A percentile compares a stretch with the other conserved stretches of the same genome.
phyloP scores from a whole-genome alignment of 352 stramenopile genomes.

The Peronosclerospora sorghi region DNA sequence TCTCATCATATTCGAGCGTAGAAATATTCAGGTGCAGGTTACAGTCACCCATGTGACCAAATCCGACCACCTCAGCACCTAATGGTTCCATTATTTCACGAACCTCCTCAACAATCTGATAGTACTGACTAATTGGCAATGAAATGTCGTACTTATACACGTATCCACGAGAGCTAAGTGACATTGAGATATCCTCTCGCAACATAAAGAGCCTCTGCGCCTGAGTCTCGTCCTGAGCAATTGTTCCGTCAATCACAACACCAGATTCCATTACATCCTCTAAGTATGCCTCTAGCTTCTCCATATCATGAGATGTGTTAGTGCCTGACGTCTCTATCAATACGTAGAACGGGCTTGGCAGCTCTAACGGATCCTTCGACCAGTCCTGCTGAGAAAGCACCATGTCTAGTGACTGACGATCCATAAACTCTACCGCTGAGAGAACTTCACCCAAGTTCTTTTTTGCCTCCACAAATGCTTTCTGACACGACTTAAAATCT shows the following conservation, averaged over 20 bases:
- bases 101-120: constrained; percentile 82
- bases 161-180: constrained; percentile 75
- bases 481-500: constrained; percentile 77
- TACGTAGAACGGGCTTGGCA: constrained; percentile 83
- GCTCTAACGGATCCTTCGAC: constrained; percentile 58
- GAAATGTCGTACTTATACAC: constrained; percentile 98
- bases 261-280: constrained; percentile 59
- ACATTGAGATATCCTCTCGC: constrained; percentile 89
- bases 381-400: constrained; percentile 62
- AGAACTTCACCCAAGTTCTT: constrained; percentile 88
- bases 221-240: constrained; percentile 89
- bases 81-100: constrained; percentile 33
- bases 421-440: constrained; percentile 94
- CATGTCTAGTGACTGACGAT: constrained; percentile 83
- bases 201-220: constrained; percentile 89
- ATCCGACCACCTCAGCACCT: constrained; percentile 70
- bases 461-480: constrained; percentile 77
- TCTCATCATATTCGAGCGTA: constrained; percentile 51
- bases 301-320: constrained; percentile 84
- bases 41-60: constrained; percentile 92
- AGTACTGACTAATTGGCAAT: constrained; percentile 87
- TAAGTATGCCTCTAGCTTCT: constrained; percentile 85
- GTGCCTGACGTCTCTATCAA: constrained; percentile 94
- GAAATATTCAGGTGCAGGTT: constrained; percentile 97
- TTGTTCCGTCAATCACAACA: constrained; percentile 82